phyloP scores from a whole-genome alignment of 2,329 filamentous ascomycete genomes.

The Arthrobotrys megalospora region DNA sequence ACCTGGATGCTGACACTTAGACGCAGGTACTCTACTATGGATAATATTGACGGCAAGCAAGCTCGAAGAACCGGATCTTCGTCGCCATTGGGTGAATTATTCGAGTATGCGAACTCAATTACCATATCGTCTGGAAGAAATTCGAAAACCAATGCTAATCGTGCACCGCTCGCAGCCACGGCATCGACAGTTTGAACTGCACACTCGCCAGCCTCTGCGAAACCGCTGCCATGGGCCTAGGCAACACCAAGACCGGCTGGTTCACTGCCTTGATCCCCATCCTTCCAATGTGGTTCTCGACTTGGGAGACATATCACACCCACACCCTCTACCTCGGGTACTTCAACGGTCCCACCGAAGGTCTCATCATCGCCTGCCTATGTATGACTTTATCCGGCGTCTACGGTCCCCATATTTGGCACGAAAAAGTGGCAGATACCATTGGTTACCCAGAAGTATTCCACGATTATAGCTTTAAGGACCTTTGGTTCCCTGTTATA shows the following conservation, averaged over 20 bases:
- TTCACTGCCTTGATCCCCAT: conserved; percentile 93
- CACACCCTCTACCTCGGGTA: conserved; percentile 96
- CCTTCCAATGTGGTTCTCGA: conserved; percentile 98
- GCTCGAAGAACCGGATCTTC: conserved; percentile 94
- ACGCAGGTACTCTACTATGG: conserved; percentile 87
- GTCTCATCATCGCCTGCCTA: conserved; percentile 86
- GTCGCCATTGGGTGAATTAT: conserved; percentile 93
- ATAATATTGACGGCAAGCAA: conserved; percentile 99
- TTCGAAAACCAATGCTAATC: background rate
- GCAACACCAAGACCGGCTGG: conserved; percentile 84
- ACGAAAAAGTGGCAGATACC: conserved; percentile 78
- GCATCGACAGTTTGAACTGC: conserved; percentile 98
- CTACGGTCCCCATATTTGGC: conserved; percentile 91
- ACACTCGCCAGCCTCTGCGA: conserved; percentile 87
- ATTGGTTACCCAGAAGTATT: conserved; percentile 76
- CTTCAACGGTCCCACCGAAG: conserved; percentile 97
- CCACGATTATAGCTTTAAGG: conserved; percentile 81
- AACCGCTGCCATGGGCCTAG: conserved; percentile 92
- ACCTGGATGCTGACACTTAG: background rate
- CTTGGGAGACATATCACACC: conserved; percentile 99
- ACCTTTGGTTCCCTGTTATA: conserved; percentile 87
- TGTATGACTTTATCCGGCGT: conserved; percentile 90
- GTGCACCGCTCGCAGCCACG: conserved; percentile 74
- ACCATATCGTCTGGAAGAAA: background rate
- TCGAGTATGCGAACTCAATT: conserved; percentile 75